A percentile compares a stretch with the other conserved stretches of the same genome.
phyloP scores from a whole-genome alignment of 768 basidiomycete species.

The Botryobasidium botryosum region DNA sequence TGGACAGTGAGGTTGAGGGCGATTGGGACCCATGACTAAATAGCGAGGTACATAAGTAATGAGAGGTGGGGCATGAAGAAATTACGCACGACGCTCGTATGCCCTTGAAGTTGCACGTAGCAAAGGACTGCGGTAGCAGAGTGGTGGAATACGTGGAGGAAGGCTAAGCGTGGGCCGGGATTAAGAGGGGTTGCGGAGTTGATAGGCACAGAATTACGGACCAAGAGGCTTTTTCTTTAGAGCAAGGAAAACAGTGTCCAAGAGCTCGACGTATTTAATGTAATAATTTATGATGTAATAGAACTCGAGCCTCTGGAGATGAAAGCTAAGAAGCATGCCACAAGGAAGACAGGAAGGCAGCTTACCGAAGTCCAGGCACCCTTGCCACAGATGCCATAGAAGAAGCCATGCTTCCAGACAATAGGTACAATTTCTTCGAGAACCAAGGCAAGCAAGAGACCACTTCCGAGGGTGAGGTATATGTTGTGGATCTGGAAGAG shows the following conservation, averaged over 20 bases:
- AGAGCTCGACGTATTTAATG: conserved; percentile 92
- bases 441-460: conserved; percentile 75
- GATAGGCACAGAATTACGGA: conserved; percentile 18
- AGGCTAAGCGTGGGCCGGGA: conserved; percentile 34
- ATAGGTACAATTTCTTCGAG: conserved; percentile 81
- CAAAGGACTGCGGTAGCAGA: conserved; percentile 93
- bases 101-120: conserved; percentile 85
- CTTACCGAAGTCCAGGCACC: conserved; percentile 77
- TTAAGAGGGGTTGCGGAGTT: not conserved
- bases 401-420: conserved; percentile 50
- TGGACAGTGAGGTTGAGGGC: conserved; percentile 80
- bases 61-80: conserved; percentile 20
- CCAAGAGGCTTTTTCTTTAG: conserved; percentile 97
- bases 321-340: not conserved
- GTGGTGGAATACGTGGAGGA: conserved; percentile 98
- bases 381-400: conserved; percentile 59
- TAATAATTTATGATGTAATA: conserved; percentile 99
- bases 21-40: conserved; percentile 95
- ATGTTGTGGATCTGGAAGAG: conserved; percentile 88
- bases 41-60: not conserved
- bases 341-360: conserved; percentile 13
- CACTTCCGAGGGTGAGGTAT: conserved; percentile 67
- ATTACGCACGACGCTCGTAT: conserved; percentile 82
- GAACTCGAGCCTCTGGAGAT: conserved; percentile 63
- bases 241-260: conserved; percentile 94